A percentile compares a stretch with the other conserved stretches of the same genome.
Conservation (phyloP, 345 rosid species). For the Nasturtium officinale region DNA sequence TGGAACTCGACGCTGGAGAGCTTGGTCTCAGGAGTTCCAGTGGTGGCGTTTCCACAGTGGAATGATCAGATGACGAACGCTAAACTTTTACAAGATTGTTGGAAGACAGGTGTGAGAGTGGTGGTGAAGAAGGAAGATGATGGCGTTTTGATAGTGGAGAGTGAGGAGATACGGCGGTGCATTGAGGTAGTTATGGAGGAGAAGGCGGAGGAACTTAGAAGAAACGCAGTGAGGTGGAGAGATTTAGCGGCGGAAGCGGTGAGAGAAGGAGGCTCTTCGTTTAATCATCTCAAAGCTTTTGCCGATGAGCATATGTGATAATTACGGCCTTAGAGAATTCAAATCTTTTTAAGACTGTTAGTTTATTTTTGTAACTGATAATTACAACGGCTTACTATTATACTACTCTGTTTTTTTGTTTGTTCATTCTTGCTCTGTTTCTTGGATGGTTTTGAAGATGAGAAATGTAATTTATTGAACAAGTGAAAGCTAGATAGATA, state of each 20-base stretch:
- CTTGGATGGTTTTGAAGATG: conserved; percentile 1
- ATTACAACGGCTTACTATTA: background rate
- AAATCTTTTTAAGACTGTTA: background rate
- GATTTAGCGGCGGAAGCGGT: conserved; percentile 51
- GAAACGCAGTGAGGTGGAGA: conserved; percentile 57
- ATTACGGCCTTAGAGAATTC: background rate
- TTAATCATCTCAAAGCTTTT: conserved; percentile 56
- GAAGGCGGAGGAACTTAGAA: conserved; percentile 46
- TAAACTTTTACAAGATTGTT: conserved; percentile 56
- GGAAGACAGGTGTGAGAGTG: conserved; percentile 64
- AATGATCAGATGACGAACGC: conserved; percentile 63
- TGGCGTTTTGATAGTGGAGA: conserved; percentile 48
- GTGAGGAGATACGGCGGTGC: conserved; percentile 63
- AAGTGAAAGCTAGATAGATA: conserved; percentile 9
- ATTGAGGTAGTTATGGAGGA: conserved; percentile 59
- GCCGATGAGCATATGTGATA: conserved; percentile 40
- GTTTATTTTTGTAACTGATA: background rate
- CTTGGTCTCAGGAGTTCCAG: conserved; percentile 53
- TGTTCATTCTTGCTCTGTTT: background rate
- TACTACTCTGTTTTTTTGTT: background rate
- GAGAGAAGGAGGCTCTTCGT: conserved; percentile 58
- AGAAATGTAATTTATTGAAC: conserved; percentile 17
- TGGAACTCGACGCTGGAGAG: conserved; percentile 79
- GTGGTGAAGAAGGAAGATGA: conserved; percentile 31
- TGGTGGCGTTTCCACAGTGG: conserved; percentile 73